Evolutionary conservation across 208 protist species (phyloP).

Genomic region (Acanthamoeba castellanii): DNA sequence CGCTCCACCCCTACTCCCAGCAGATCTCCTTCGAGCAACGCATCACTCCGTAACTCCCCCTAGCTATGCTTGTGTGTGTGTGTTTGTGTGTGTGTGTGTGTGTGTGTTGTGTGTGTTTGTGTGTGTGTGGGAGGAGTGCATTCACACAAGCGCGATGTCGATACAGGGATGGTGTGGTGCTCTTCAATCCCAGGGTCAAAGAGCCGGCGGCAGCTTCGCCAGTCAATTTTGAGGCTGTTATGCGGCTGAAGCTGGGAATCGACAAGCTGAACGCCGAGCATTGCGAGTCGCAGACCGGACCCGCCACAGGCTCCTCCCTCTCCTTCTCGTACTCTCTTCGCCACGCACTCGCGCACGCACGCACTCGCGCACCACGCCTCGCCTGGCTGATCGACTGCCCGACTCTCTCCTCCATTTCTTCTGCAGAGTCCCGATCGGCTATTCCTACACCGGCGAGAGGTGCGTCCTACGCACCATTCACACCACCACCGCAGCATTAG

Average conservation of each 20-base stretch:
- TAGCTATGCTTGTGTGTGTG: background rate
- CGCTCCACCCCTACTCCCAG: background rate
- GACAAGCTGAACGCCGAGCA: background rate
- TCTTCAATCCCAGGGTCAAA: background rate
- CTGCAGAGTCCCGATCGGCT: background rate
- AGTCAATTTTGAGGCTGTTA: too few species aligned
- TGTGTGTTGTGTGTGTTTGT: too few species aligned
- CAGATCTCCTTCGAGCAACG: background rate
- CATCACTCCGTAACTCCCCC: background rate
- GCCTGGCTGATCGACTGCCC: background rate
- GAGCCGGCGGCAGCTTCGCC: background rate
- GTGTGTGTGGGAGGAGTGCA: too few species aligned
- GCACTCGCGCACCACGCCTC: background rate
- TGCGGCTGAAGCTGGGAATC: too few species aligned
- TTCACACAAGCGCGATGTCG: background rate
- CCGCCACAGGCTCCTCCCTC: background rate
- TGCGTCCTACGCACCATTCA: background rate
- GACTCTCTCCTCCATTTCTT: background rate
- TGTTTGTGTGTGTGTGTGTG: too few species aligned
- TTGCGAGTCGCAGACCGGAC: background rate
- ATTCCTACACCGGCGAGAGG: slow-evolving; percentile 36
- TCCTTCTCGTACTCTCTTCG: background rate
- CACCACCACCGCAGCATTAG: background rate
- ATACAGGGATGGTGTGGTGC: background rate
- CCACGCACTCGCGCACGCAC: too few species aligned